These are phyloP conservation scores for Thermomyces lanuginosus DNA, from an alignment of 2,329 filamentous ascomycete genomes.

Conservation along the genomic window DNA sequence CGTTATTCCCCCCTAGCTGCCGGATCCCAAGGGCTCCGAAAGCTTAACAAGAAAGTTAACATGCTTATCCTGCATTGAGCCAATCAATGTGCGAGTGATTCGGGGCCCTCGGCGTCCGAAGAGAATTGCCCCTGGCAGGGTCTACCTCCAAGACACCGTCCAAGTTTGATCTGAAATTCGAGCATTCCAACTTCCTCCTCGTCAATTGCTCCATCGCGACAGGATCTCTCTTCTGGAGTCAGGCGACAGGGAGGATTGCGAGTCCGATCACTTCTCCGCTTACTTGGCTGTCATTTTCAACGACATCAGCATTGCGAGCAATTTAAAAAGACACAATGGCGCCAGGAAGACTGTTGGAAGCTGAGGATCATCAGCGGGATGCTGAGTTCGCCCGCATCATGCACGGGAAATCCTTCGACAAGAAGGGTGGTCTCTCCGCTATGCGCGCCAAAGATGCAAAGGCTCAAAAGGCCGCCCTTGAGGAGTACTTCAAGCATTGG, in stretches of 20 bases:
- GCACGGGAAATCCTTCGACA: conserved; percentile 54
- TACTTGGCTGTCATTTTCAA: conserved; percentile 6
- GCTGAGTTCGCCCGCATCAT: conserved; percentile 78
- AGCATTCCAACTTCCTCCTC: background rate
- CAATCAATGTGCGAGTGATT: too few relatives aligned
- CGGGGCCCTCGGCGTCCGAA: too few relatives aligned
- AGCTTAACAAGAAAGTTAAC: too few relatives aligned
- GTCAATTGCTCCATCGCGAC: too few relatives aligned
- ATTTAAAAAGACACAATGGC: conserved; percentile 29
- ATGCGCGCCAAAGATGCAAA: conserved; percentile 70
- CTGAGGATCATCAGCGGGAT: conserved; percentile 71
- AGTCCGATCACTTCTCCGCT: conserved; percentile 5
- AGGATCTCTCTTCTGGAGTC: too few relatives aligned
- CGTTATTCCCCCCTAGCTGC: too few relatives aligned
- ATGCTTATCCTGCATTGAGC: too few relatives aligned
- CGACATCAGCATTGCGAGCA: conserved; percentile 3
- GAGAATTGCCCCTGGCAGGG: too few relatives aligned
- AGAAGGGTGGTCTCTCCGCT: conserved; percentile 58
- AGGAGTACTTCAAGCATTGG: conserved; percentile 95
- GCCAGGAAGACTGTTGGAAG: conserved; percentile 49
- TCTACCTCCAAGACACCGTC: background rate
- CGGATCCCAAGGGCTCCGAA: too few relatives aligned
- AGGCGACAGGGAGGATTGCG: too few relatives aligned
- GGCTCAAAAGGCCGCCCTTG: conserved; percentile 65
- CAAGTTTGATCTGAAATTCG: background rate